phyloP scores from a whole-genome alignment of 768 basidiomycete genomes.

The Rhodotorula taiwanensis region DNA sequence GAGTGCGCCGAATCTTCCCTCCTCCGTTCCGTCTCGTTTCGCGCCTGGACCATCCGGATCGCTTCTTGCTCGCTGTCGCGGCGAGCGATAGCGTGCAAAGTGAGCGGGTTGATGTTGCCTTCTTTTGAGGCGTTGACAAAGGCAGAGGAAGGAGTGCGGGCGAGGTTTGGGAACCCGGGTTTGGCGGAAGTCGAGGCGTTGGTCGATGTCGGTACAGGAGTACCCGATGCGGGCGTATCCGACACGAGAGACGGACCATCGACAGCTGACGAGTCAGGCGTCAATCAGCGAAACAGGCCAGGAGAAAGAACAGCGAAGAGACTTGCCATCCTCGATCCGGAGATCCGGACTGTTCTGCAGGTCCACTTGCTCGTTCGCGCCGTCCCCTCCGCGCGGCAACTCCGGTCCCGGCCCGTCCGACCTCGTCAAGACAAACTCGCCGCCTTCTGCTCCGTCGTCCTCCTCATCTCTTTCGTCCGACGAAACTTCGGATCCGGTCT shows the following conservation, averaged over 20 bases:
- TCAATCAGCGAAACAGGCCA: background rate
- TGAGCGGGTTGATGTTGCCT: conserved; percentile 19
- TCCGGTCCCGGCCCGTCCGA: too few species aligned
- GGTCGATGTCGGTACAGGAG: background rate
- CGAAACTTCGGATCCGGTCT: background rate
- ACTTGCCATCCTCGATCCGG: conserved; percentile 28
- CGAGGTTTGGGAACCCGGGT: conserved; percentile 4
- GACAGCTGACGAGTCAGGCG: background rate
- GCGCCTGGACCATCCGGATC: conserved; percentile 18
- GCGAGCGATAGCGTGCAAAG: conserved; percentile 22
- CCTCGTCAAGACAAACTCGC: background rate
- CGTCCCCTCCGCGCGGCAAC: background rate
- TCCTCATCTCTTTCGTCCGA: background rate
- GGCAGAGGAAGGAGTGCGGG: conserved; percentile 5
- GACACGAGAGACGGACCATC: background rate
- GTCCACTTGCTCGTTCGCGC: background rate
- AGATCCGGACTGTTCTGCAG: conserved; percentile 20
- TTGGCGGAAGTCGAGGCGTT: background rate
- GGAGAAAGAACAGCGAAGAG: background rate
- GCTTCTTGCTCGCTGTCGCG: conserved; percentile 24
- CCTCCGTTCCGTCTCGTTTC: conserved; percentile 10
- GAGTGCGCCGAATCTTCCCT: background rate
- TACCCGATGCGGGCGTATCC: background rate
- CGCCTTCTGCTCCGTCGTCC: background rate
- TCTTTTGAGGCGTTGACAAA: conserved; percentile 16